A percentile compares a stretch with the other conserved stretches of the same genome.
Evolutionary conservation across 179 eudicot species (phyloP).

Genomic region (Camellia oleifera): DNA sequence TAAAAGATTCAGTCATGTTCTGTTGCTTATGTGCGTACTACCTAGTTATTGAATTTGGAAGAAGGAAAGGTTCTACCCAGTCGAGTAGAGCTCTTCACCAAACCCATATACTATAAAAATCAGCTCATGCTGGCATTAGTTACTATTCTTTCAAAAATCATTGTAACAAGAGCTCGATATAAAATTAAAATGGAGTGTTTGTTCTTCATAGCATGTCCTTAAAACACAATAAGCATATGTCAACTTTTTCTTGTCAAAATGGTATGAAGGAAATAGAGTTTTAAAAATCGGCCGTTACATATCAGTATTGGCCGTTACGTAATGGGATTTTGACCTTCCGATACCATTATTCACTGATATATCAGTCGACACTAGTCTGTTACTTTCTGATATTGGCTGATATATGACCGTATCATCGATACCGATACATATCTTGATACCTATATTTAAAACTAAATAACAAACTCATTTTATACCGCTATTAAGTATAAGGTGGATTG

Average conservation of each 20-base stretch:
- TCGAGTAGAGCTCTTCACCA: neutral
- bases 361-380: too few relatives aligned
- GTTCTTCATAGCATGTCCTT: neutral
- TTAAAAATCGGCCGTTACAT: too few relatives aligned
- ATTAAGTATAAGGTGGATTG: neutral
- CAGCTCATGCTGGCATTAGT: neutral
- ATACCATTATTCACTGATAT: too few relatives aligned
- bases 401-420: too few relatives aligned
- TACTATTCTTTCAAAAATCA: neutral
- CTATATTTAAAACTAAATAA: too few relatives aligned
- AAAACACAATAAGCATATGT: neutral
- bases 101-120: neutral
- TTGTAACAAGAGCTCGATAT: neutral
- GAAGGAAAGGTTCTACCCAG: neutral
- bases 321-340: too few relatives aligned
- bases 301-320: too few relatives aligned
- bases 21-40: constrained; percentile 1
- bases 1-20: neutral
- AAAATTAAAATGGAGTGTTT: neutral
- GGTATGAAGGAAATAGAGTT: neutral
- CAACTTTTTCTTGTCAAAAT: neutral
- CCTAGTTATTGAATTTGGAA: neutral
- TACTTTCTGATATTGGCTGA: too few relatives aligned
- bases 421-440: too few relatives aligned
- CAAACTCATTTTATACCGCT: neutral